A percentile compares a stretch with the other conserved stretches of the same genome.
Evolutionary conservation across 2,329 filamentous ascomycete species (phyloP).

Genomic region (Davidsoniella eucalypti): DNA sequence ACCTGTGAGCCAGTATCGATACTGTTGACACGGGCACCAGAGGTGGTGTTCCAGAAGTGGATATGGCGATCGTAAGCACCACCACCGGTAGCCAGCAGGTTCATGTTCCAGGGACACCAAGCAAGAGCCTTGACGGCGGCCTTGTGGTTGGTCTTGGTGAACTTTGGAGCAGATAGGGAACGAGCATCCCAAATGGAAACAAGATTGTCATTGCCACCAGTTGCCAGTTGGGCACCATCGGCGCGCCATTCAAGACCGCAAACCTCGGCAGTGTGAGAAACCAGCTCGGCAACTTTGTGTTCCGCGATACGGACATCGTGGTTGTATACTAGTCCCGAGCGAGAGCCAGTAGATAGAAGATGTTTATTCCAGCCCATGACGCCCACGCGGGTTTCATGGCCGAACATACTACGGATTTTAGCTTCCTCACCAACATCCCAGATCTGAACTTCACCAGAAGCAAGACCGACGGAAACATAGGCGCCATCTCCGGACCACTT

Average conservation of each 20-base stretch:
- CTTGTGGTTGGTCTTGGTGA: conserved; percentile 99
- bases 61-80: conserved; percentile 95
- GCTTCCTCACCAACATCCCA: conserved; percentile 93
- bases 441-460: conserved; percentile 93
- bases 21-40: conserved; percentile 93
- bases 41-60: conserved; percentile 99
- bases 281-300: conserved; percentile 94
- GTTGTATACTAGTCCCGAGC: conserved; percentile 92
- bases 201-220: conserved; percentile 95
- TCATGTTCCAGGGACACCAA: conserved; percentile 98
- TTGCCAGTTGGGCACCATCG: conserved; percentile 90
- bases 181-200: conserved; percentile 98
- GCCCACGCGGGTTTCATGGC: conserved; percentile 88
- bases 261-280: conserved; percentile 93
- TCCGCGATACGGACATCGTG: conserved; percentile 95
- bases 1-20: conserved; percentile 98
- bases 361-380: conserved; percentile 99
- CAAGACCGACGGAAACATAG: conserved; percentile 88
- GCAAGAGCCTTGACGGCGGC: conserved; percentile 94
- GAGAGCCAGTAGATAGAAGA: conserved; percentile 82
- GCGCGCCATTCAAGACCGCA: conserved; percentile 96
- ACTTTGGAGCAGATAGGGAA: conserved; percentile 83
- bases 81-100: conserved; percentile 88
- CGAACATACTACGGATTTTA: conserved; percentile 97
- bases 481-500: conserved; percentile 98